phyloP scores from a whole-genome alignment of 306 rosid species.

The Trichosanthes truncata region DNA sequence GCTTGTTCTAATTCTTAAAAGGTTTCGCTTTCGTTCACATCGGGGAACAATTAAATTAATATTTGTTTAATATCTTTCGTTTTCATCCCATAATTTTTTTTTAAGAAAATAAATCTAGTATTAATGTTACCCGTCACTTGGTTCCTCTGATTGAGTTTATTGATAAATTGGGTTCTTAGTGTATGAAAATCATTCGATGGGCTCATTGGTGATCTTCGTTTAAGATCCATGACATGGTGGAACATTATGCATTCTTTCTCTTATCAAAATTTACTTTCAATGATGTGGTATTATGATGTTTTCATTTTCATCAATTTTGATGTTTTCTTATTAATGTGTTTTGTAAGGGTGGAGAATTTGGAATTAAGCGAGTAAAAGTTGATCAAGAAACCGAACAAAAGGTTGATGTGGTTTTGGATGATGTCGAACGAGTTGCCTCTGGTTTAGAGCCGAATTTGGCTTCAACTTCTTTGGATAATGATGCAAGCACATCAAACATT shows the following conservation, averaged over 20 bases:
- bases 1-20: no score
- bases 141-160: background rate
- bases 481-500: constrained; percentile 34
- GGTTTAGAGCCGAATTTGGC: constrained; percentile 23
- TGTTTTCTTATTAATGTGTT: background rate
- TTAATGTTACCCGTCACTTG: background rate
- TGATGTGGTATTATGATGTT: background rate
- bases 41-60: no score
- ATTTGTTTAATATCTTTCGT: background rate
- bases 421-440: constrained; percentile 22
- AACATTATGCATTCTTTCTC: background rate
- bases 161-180: background rate
- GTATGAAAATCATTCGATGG: background rate
- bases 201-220: background rate
- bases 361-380: constrained; percentile 48
- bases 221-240: background rate
- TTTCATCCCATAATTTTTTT: background rate
- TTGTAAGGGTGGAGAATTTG: constrained; percentile 53
- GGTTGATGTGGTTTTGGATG: constrained; percentile 20
- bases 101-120: background rate
- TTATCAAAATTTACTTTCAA: background rate
- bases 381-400: constrained; percentile 43
- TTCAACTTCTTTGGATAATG: constrained; percentile 28
- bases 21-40: no score
- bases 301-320: background rate